A percentile compares a stretch with the other conserved stretches of the same genome.
Conservation (phyloP, 331 rosid genomes). For the Quercus tomentella region DNA sequence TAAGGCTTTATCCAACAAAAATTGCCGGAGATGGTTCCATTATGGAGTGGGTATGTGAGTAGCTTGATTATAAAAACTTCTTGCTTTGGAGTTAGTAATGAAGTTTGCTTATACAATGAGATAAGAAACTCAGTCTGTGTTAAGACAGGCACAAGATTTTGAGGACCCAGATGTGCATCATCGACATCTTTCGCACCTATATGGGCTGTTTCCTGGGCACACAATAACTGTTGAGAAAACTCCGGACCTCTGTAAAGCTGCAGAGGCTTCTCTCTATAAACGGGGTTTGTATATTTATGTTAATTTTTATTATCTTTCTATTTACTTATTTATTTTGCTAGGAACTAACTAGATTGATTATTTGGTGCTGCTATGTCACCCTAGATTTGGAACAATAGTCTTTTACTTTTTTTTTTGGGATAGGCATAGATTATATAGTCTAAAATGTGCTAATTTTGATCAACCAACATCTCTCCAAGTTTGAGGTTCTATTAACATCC, state of each 20-base stretch:
- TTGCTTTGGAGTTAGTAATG: neutral
- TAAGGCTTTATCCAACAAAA: conserved; percentile 45
- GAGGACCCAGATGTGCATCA: conserved; percentile 69
- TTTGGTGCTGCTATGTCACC: neutral
- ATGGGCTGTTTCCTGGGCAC: conserved; percentile 77
- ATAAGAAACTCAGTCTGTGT: neutral
- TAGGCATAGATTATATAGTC: too few species aligned
- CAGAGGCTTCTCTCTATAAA: conserved; percentile 49
- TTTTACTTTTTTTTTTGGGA: neutral
- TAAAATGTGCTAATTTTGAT: too few species aligned
- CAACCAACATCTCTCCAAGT: too few species aligned
- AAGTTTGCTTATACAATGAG: neutral
- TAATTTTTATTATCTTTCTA: neutral
- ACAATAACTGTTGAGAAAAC: conserved; percentile 43
- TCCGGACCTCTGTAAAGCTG: conserved; percentile 57
- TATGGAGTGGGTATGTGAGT: conserved; percentile 70
- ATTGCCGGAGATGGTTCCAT: conserved; percentile 69
- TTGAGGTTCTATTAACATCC: too few species aligned
- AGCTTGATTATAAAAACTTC: neutral
- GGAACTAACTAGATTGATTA: neutral
- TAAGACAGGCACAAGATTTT: conserved; percentile 53
- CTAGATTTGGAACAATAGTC: neutral
- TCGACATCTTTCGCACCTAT: conserved; percentile 71
- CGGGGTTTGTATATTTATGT: conserved; percentile 43
- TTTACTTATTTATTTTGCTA: neutral